phyloP scores from a whole-genome alignment of 805 yeast species.

The Teunomyces funiuensis region DNA sequence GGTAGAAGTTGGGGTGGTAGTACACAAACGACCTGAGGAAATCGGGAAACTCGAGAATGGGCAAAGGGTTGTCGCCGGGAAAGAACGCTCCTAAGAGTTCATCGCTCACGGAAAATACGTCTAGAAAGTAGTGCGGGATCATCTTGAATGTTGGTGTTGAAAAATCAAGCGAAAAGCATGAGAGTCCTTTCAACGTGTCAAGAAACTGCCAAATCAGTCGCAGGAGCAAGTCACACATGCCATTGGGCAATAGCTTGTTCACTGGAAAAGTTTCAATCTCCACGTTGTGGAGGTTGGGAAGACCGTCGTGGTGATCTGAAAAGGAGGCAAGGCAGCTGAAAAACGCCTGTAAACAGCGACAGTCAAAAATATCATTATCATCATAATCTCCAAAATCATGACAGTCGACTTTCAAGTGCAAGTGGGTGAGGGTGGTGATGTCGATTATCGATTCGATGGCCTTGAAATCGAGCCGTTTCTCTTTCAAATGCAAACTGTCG shows the following conservation, averaged over 20 bases:
- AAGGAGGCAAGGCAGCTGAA: slow-evolving; percentile 25
- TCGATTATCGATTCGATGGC: slow-evolving; percentile 25
- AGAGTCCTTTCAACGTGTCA: too few species aligned
- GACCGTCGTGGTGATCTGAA: slow-evolving; percentile 22
- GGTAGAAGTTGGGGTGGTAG: slow-evolving; percentile 36
- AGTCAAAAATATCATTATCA: too few species aligned
- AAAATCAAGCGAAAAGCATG: too few species aligned
- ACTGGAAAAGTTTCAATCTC: slow-evolving; percentile 34
- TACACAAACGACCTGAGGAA: slow-evolving; percentile 37
- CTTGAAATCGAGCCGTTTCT: slow-evolving; percentile 22
- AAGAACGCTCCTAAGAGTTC: too few species aligned
- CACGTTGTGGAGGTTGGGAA: slow-evolving; percentile 30
- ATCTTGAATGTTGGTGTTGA: too few species aligned
- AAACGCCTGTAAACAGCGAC: slow-evolving; percentile 34
- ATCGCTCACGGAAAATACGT: too few species aligned
- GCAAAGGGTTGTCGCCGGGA: too few species aligned
- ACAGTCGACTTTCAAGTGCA: slow-evolving; percentile 33
- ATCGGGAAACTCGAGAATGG: slow-evolving; percentile 31
- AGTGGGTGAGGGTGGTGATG: slow-evolving; percentile 15
- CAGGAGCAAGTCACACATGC: too few species aligned
- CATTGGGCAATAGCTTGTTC: too few species aligned
- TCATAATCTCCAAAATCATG: slow-evolving; percentile 22
- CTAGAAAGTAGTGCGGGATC: too few species aligned
- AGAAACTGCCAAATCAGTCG: too few species aligned
- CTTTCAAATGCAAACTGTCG: too few species aligned